Percentiles rank a stretch among this genome's conserved stretches.
Conservation (phyloP, 2,329 filamentous ascomycete genomes). For the Nectriaceae sp. region DNA sequence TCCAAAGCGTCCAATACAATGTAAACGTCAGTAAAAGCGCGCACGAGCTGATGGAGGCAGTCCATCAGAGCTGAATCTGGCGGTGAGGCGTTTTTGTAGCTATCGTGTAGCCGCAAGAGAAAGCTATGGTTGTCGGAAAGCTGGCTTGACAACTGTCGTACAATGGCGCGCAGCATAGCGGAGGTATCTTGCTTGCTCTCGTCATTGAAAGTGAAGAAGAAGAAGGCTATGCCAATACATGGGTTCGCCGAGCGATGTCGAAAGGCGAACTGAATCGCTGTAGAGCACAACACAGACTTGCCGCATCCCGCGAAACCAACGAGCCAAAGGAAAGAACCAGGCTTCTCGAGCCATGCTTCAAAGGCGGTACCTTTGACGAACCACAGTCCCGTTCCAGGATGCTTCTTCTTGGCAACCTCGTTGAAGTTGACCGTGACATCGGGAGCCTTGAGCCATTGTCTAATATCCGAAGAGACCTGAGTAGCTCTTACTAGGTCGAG, state of each 20-base stretch:
- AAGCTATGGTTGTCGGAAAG: constrained; percentile 14
- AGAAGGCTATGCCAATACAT: constrained; percentile 35
- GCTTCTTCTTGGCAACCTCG: constrained; percentile 31
- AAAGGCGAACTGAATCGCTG: constrained; percentile 33
- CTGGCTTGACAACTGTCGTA: constrained; percentile 36
- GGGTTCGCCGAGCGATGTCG: constrained; percentile 20
- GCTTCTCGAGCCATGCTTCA: constrained; percentile 27
- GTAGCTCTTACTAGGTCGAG: constrained; percentile 26
- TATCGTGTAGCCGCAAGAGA: constrained; percentile 19
- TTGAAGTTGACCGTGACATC: constrained; percentile 38
- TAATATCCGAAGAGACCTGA: constrained; percentile 29
- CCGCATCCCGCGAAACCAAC: constrained; percentile 41
- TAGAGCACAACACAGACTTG: constrained; percentile 42
- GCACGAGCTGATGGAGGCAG: no score
- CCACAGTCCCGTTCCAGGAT: constrained; percentile 38
- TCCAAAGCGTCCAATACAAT: constrained; percentile 41
- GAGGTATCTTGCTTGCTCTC: constrained; percentile 31
- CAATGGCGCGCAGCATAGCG: constrained; percentile 34
- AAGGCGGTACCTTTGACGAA: constrained; percentile 25
- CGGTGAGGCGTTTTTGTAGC: no score
- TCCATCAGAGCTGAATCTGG: no score
- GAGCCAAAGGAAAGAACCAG: constrained; percentile 40
- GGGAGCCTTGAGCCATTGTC: constrained; percentile 37
- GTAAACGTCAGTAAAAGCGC: constrained; percentile 35
- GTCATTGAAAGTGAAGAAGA: constrained; percentile 44